Conservation (phyloP, 371 early-diverging fungal genomes). For the Rozella allomycis region DNA sequence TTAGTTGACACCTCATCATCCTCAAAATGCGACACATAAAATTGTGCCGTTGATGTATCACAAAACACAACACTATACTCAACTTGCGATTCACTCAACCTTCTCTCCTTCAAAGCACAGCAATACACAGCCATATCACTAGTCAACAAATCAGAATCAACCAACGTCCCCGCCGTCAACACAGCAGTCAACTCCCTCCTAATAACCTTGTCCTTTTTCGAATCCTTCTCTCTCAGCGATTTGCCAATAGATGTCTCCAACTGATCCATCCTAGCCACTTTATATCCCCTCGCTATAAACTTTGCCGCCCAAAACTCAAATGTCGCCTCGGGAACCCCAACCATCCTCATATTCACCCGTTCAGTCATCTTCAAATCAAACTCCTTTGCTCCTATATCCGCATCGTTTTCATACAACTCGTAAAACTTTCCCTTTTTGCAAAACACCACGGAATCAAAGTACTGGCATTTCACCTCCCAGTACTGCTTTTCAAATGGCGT, state of each 20-base stretch:
- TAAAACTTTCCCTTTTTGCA: constrained; percentile 99
- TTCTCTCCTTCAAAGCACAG: constrained; percentile 55
- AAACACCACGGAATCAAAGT: constrained; percentile 93
- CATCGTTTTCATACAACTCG: constrained; percentile 98
- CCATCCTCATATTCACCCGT: constrained; percentile 98
- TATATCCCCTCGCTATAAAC: constrained; percentile 90
- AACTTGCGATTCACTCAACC: constrained; percentile 7
- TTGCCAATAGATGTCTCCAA: constrained; percentile 90
- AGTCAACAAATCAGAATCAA: constrained; percentile 65
- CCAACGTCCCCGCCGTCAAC: constrained; percentile 83
- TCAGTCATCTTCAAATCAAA: constrained; percentile 94
- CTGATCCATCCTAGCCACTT: constrained; percentile 96
- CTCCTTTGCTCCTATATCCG: constrained; percentile 85
- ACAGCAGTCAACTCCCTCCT: constrained; percentile 82
- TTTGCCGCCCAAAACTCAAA: constrained; percentile 92
- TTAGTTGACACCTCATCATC: constrained; percentile 69
- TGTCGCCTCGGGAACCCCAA: constrained; percentile 88
- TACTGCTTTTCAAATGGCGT: constrained; percentile 97
- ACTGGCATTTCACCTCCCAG: constrained; percentile 92
- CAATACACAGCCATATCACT: constrained; percentile 76
- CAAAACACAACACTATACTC: constrained; percentile 71
- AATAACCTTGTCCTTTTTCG: constrained; percentile 66
- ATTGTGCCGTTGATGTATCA: constrained; percentile 82
- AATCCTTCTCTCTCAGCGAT: constrained; percentile 62
- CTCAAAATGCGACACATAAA: constrained; percentile 48